Base-by-base conservation (phyloP, 345 rosid genomes). In the Melastoma malabathricum region DNA sequence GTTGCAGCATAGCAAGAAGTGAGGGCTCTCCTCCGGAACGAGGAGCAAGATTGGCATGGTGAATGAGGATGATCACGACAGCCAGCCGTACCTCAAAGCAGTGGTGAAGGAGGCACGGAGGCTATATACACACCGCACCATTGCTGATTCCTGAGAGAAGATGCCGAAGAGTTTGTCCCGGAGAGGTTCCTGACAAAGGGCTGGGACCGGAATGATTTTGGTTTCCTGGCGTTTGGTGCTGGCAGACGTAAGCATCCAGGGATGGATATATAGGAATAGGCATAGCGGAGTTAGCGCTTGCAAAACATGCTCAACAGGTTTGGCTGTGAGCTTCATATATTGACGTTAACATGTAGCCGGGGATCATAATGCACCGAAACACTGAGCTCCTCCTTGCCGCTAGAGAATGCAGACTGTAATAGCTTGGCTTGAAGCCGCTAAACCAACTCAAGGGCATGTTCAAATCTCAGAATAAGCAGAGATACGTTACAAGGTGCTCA, bases 51-150 rank as follows among this genome's bases (percentile, higher is more conserved):
- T 34, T 12, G 12, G 41, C 1, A 58, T 65, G 14, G 63, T 72
- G 39, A 27, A 54, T 0, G 78, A 78, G 64, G 73, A 63, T 3
- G 71, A 72, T 19, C 22, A 58, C 18, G 47, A 47, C 14, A 23
- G 13, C 9, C 27, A 72, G 5, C 47, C 66, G 0, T 75, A 75
- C 59, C 59, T 78, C n/a, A 72, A 58, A 46, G 78, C 84, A 2
- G 67, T 72, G 16, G 65, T 72, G 15, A 75, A 72, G 56, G 81
- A 72, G 63, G 59, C 72, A 4, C 43, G 63, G 47, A 63, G 80
- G 43, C 19, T 72, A 47, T 56, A 72, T 19, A 74, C 68, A 3
- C 20, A n/a, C 45, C 22, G 57, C 3, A 43, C 82, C 68, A 10
- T 25, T 70, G 13, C 38, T 70, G 20, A 2, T 73, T 9, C 71